Conservation (phyloP, 805 yeast species). For the Wickerhamiella occidentalis region DNA sequence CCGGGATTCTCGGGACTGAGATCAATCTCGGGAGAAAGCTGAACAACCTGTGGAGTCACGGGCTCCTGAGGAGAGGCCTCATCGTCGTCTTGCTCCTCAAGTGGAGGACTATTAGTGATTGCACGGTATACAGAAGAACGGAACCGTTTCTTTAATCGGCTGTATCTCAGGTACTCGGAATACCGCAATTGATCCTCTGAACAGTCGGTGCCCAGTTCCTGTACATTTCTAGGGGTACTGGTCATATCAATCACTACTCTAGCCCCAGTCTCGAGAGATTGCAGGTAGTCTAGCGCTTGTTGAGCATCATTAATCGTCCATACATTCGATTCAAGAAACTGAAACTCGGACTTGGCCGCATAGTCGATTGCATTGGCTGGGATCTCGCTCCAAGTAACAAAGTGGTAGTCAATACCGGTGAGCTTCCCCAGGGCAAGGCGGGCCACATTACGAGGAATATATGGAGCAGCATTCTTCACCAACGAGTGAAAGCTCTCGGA, state of each 20-base stretch:
- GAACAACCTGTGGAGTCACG: not conserved
- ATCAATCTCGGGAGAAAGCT: not conserved
- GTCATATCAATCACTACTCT: constrained; percentile 8
- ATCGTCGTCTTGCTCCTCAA: not conserved
- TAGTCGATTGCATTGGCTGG: constrained; percentile 3
- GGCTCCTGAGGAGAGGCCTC: not conserved
- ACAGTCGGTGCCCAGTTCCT: constrained; percentile 8
- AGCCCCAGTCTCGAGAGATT: not conserved
- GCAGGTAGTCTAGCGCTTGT: not conserved
- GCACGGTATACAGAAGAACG: not conserved
- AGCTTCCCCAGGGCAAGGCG: constrained; percentile 25
- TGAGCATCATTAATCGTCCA: constrained; percentile 3
- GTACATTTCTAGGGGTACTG: constrained; percentile 2
- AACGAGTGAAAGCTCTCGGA: constrained; percentile 2
- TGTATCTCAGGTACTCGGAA: constrained; percentile 1
- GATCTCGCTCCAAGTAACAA: constrained; percentile 11
- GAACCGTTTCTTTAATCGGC: not conserved
- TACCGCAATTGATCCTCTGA: not conserved
- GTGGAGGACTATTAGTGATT: not conserved
- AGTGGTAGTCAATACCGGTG: constrained; percentile 25
- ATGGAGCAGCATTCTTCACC: constrained; percentile 4
- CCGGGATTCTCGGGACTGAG: not conserved
- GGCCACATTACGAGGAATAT: constrained; percentile 21
- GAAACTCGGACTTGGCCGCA: not conserved
- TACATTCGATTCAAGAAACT: not conserved